Percentiles rank a stretch among this genome's conserved stretches.
Conservation (phyloP, 192 early-diverging fungal genomes). For the Dispira parvispora region DNA sequence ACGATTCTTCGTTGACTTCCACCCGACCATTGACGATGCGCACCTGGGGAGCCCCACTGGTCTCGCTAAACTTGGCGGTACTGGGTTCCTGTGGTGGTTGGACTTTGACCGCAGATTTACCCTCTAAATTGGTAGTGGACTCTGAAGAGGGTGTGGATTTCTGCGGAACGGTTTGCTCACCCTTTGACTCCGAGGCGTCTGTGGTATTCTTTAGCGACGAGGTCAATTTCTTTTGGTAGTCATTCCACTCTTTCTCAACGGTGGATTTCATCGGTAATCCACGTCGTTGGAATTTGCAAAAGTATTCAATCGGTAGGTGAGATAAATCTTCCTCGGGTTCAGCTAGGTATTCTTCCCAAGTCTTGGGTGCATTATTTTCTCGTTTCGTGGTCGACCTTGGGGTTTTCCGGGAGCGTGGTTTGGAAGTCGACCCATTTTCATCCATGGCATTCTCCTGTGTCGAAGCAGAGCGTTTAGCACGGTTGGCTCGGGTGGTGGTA, state of each 20-base stretch:
- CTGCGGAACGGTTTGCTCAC: neutral
- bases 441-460: neutral
- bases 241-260: constrained; percentile 2
- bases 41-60: constrained; percentile 20
- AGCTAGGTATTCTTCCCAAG: constrained; percentile 9
- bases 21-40: constrained; percentile 27
- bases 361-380: neutral
- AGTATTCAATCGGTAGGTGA: neutral
- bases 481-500: neutral
- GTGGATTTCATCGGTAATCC: constrained; percentile 12
- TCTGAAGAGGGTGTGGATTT: neutral
- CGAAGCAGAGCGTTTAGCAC: neutral
- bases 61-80: neutral
- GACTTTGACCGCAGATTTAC: too few relatives aligned
- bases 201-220: neutral
- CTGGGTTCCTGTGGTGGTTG: too few relatives aligned
- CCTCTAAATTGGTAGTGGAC: neutral
- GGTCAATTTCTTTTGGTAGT: neutral
- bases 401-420: neutral
- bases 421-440: neutral
- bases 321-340: neutral
- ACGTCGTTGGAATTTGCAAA: neutral
- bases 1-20: constrained; percentile 23
- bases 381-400: neutral
- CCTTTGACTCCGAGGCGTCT: neutral